Base-by-base conservation (phyloP, 2,329 filamentous ascomycete genomes). In the Mycosphaerella sp. region DNA sequence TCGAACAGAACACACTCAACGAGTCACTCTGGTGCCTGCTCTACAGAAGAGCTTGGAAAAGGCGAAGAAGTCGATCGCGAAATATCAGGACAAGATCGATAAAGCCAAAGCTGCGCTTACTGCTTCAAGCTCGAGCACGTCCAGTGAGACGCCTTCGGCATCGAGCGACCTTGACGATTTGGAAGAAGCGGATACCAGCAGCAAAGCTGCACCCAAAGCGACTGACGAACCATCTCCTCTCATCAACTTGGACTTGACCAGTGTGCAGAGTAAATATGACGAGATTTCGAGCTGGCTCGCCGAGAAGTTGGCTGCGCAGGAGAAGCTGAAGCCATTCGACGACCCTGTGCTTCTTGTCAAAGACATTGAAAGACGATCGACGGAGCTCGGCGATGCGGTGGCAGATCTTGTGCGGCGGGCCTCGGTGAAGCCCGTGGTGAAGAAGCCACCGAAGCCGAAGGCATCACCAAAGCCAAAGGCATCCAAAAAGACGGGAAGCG, bases 311-410 rank as follows among this genome's bases (percentile, higher is more conserved):
- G 75, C 78, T 2, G 79, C 80, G 62, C 92, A 97, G 71, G 80
- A 83, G 31, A 84, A 82, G 62, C 80, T 95, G 2, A 74, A 78
- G 12, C 73, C 77, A 1, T 83, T 83, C 2, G 87, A 89, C 8
- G 84, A 97, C 61, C 87, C 89, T 0, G 84, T 84, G 6, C 76
- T 95, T 7, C 78, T 85, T 0, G 75, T 83, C 60, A 84, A 85
- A 66, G 91, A 95, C 29, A 71, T 95, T 31, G 75, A 82, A 54
- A 77, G 76, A 23, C 86, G 85, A 70, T 79, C 83, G 12, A 81
- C 84, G 64, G 81, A 87, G 68, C 78, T 97, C 6, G 82, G 86
- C 67, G 83, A 87, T 67, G 80, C 78, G 4, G 81, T 82, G 62
- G 79, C 85, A 68, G 82, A 89, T 23, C 77, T 91, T 46, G 79